Percentiles rank a stretch among this genome's conserved stretches.
Conservation (phyloP, 345 rosid species). For the Euphorbia lathyris region DNA sequence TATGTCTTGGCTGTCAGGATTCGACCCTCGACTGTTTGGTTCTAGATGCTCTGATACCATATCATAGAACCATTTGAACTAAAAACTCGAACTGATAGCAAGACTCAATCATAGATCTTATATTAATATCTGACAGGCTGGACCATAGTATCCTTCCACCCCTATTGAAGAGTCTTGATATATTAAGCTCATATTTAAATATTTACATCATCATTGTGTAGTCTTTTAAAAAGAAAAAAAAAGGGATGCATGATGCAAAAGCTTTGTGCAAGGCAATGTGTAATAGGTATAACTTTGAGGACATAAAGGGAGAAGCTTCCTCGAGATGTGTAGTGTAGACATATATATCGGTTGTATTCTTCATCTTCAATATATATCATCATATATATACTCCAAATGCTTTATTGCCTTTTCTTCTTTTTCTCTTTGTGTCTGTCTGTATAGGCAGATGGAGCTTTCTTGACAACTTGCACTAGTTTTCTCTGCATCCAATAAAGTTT, state of each 20-base stretch:
- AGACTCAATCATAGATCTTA: no score
- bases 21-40: no score
- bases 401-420: slow-evolving; percentile 34
- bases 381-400: slow-evolving; percentile 1
- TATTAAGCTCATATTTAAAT: no score
- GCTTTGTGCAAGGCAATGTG: slow-evolving; percentile 13
- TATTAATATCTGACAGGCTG: no score
- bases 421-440: slow-evolving; percentile 19
- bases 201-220: neutral
- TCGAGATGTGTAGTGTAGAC: slow-evolving; percentile 35
- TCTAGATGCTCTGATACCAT: no score
- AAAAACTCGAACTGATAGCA: no score
- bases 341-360: slow-evolving; percentile 9
- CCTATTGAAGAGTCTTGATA: no score
- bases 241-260: neutral
- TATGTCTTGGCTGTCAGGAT: no score
- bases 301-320: slow-evolving; percentile 66
- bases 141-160: no score
- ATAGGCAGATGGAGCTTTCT: slow-evolving; percentile 45
- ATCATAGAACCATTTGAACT: no score
- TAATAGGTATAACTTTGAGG: slow-evolving; percentile 10
- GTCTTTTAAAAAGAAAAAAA: neutral
- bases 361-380: slow-evolving; percentile 10
- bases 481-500: slow-evolving; percentile 44
- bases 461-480: slow-evolving; percentile 52